Percentiles rank a stretch among this genome's conserved stretches.
These are phyloP conservation scores for Davidsoniella virescens DNA, from an alignment of 2,329 filamentous ascomycete species.

Conservation along the genomic window DNA sequence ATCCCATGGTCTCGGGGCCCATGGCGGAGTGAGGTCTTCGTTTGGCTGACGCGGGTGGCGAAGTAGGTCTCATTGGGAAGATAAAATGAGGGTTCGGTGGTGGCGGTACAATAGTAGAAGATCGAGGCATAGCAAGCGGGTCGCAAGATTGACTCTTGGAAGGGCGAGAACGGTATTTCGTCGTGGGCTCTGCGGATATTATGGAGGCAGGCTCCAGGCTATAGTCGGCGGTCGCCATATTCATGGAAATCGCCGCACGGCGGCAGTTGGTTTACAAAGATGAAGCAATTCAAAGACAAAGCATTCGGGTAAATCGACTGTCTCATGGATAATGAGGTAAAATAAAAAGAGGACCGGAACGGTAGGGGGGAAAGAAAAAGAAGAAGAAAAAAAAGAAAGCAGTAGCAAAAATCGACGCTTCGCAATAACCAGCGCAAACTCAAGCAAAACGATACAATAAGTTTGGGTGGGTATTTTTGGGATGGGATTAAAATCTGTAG, in stretches of 20 bases:
- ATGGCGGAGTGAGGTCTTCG: slow-evolving; percentile 38
- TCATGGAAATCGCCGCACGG: slow-evolving; percentile 10
- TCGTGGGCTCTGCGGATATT: not conserved
- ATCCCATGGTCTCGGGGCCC: slow-evolving; percentile 24
- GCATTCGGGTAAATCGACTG: slow-evolving; percentile 6
- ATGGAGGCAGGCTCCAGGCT: not conserved
- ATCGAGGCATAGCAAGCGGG: slow-evolving; percentile 4
- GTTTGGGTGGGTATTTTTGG: not conserved
- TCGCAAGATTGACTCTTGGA: slow-evolving; percentile 12
- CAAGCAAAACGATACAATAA: too few relatives aligned
- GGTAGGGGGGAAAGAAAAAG: too few relatives aligned
- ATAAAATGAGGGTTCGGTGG: slow-evolving; percentile 47
- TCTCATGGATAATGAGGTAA: too few relatives aligned
- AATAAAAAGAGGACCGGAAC: not conserved
- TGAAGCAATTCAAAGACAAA: not conserved
- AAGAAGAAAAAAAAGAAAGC: not conserved
- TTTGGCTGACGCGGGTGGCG: slow-evolving; percentile 29
- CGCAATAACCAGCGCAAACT: too few relatives aligned
- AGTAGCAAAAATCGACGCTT: slow-evolving; percentile 1
- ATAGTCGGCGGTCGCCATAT: slow-evolving; percentile 8
- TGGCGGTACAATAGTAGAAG: slow-evolving; percentile 21
- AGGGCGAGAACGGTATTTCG: slow-evolving; percentile 7
- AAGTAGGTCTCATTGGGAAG: slow-evolving; percentile 37
- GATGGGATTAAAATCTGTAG: not conserved
- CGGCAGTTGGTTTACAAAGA: slow-evolving; percentile 4